Conservation (phyloP, 306 rosid genomes). For the Gastrolobium bilobum region DNA sequence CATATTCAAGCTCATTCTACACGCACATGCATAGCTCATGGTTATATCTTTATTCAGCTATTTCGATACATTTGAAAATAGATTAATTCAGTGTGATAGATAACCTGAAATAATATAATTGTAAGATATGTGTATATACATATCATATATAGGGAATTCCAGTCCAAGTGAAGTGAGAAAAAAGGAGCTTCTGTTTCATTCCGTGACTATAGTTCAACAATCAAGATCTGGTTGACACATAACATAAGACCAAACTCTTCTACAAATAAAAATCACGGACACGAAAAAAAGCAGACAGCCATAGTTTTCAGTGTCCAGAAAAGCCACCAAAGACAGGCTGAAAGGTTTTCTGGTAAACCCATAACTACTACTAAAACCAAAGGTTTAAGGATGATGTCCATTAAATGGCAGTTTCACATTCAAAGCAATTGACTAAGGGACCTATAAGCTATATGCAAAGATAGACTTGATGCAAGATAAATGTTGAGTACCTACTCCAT, state of each 20-base stretch:
- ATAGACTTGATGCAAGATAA: constrained; percentile 4
- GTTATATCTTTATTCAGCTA: constrained; percentile 37
- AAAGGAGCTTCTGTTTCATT: neutral
- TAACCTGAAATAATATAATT: constrained; percentile 17
- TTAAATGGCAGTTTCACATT: constrained; percentile 31
- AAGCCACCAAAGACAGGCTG: neutral
- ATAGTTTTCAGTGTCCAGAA: constrained; percentile 18
- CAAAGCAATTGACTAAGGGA: constrained; percentile 12
- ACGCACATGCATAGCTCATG: constrained; percentile 37
- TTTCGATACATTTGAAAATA: constrained; percentile 10
- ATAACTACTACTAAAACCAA: constrained; percentile 37
- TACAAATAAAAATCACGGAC: neutral
- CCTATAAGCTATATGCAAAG: neutral
- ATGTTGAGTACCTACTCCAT: constrained; percentile 10
- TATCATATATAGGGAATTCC: neutral
- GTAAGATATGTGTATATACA: neutral
- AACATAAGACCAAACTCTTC: constrained; percentile 4
- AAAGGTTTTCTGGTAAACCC: constrained; percentile 27
- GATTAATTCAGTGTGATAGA: constrained; percentile 4
- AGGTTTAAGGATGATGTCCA: constrained; percentile 1
- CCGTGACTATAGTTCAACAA: constrained; percentile 12
- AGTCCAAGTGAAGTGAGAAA: neutral
- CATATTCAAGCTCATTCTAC: constrained; percentile 80
- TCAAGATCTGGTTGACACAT: neutral
- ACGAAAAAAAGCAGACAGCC: neutral